phyloP scores from a whole-genome alignment of 768 basidiomycete species.

The Calvatia gigantea region DNA sequence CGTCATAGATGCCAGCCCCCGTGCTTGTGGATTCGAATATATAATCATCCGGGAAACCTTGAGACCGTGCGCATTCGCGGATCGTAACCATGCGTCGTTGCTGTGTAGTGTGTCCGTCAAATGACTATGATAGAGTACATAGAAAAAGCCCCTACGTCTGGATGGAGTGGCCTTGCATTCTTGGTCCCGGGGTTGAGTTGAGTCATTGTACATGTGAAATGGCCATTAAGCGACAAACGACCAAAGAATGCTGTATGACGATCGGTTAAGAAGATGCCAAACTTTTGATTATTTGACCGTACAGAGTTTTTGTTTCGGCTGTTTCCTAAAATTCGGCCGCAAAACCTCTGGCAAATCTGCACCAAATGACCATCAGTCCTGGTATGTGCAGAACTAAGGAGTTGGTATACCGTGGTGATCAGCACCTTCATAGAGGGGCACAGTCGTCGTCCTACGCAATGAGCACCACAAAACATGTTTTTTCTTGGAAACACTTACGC shows the following conservation, averaged over 20 bases:
- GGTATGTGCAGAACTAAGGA: background rate
- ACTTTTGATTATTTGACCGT: background rate
- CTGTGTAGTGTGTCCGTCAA: conserved; percentile 27
- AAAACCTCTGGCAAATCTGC: conserved; percentile 42
- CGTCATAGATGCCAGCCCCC: conserved; percentile 33
- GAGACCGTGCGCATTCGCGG: conserved; percentile 66
- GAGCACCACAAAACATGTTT: no score
- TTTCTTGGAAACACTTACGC: conserved; percentile 46
- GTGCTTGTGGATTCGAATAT: conserved; percentile 50
- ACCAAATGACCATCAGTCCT: background rate
- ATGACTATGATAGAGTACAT: background rate
- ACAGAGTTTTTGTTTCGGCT: background rate
- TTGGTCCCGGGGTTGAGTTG: conserved; percentile 48
- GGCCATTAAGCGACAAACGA: conserved; percentile 45
- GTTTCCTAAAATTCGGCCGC: conserved; percentile 25
- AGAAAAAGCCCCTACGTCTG: conserved; percentile 24
- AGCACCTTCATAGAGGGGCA: conserved; percentile 50
- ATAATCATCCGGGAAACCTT: conserved; percentile 76
- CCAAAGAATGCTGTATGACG: conserved; percentile 45
- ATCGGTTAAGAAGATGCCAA: background rate
- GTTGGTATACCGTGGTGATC: conserved; percentile 44
- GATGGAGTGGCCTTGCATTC: conserved; percentile 40
- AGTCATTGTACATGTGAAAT: conserved; percentile 68
- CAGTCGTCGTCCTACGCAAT: conserved; percentile 42
- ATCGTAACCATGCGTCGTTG: conserved; percentile 71